Conservation (phyloP, 2,329 filamentous ascomycete species). For the Penicillium crustosum region DNA sequence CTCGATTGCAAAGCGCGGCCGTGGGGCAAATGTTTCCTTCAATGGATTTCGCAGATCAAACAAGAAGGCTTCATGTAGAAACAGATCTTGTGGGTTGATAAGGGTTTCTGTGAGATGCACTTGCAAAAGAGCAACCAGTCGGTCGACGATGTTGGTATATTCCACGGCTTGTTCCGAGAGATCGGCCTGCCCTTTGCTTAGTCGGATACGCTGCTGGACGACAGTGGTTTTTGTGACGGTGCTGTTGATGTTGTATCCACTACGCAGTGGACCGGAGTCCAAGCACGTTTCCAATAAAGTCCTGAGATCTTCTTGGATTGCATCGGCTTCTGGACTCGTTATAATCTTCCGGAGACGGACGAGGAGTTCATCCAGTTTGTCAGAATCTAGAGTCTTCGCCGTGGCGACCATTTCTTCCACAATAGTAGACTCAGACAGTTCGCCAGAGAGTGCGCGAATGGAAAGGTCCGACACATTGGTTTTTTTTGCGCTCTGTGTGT, state of each 20-base stretch:
- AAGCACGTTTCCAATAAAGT: conserved; percentile 49
- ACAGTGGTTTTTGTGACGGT: conserved; percentile 57
- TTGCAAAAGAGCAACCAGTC: conserved; percentile 48
- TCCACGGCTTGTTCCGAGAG: conserved; percentile 55
- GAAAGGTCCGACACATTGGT: conserved; percentile 38
- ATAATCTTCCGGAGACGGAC: conserved; percentile 35
- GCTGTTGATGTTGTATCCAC: conserved; percentile 69
- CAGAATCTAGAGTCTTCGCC: conserved; percentile 55
- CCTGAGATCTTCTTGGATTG: conserved; percentile 50
- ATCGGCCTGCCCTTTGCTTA: conserved; percentile 57
- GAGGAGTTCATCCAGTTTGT: conserved; percentile 47
- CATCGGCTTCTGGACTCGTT: conserved; percentile 38
- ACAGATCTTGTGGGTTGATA: conserved; percentile 51
- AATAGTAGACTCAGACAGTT: conserved; percentile 52
- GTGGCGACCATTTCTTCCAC: conserved; percentile 54
- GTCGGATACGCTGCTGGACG: conserved; percentile 59
- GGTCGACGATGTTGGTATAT: conserved; percentile 55
- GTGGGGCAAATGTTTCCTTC: conserved; percentile 58
- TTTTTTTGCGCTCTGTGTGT: conserved; percentile 33
- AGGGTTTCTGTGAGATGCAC: conserved; percentile 49
- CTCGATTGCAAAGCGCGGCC: conserved; percentile 59
- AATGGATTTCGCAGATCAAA: conserved; percentile 60
- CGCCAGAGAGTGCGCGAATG: conserved; percentile 49
- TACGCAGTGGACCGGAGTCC: conserved; percentile 60
- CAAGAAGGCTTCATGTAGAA: conserved; percentile 58